Conservation (phyloP, 129 eudicot genomes). For the Gnaphalium uliginosum region DNA sequence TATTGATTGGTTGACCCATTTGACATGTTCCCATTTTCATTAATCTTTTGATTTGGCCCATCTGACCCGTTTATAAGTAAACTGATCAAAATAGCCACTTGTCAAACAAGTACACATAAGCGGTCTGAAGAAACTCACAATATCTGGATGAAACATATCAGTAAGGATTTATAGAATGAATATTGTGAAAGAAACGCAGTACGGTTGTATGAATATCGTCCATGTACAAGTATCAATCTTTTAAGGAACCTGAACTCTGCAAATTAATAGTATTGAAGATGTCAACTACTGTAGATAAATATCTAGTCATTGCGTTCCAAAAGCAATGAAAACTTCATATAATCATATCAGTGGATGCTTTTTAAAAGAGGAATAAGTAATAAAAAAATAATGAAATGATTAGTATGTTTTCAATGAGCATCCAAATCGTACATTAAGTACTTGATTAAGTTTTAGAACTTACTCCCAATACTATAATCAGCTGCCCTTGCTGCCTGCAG, state of each 20-base stretch:
- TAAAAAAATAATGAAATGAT: background rate
- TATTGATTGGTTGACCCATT: background rate
- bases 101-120: background rate
- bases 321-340: slow-evolving; percentile 9
- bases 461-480: slow-evolving; percentile 98
- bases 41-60: background rate
- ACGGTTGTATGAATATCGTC: slow-evolving; percentile 94
- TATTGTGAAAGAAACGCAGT: slow-evolving; percentile 96
- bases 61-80: background rate
- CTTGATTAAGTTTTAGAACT: slow-evolving; percentile 31
- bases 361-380: background rate
- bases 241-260: slow-evolving; percentile 92
- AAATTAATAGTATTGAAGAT: slow-evolving; percentile 34
- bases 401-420: background rate
- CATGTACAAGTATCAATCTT: slow-evolving; percentile 96
- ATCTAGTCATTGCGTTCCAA: background rate
- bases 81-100: background rate
- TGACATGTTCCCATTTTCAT: background rate
- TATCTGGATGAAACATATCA: slow-evolving; percentile 93
- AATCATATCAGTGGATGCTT: background rate
- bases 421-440: background rate
- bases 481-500: slow-evolving; percentile 99
- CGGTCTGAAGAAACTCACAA: slow-evolving; percentile 60
- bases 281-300: background rate
- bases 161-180: slow-evolving; percentile 86